phyloP scores from a whole-genome alignment of 2,329 filamentous ascomycete genomes.

The Aspergillus eucalypticola region DNA sequence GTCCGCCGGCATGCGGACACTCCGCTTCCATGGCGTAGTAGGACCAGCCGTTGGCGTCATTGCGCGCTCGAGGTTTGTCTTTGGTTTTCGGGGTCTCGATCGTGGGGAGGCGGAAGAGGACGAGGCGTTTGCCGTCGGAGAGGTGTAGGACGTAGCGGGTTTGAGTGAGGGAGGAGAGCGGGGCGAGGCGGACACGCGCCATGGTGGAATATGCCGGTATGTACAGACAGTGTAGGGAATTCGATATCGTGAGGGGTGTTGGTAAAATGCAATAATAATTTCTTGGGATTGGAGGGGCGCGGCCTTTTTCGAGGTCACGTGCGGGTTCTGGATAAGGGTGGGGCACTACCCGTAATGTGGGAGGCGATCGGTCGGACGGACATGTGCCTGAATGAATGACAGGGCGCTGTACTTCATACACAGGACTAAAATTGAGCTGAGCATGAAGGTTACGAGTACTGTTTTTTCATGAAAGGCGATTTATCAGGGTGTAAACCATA shows the following conservation, averaged over 20 bases:
- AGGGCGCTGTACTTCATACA: neutral
- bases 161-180: slow-evolving; percentile 38
- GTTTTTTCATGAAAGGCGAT: too few relatives aligned
- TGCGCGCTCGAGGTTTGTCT: slow-evolving; percentile 15
- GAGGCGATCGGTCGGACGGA: too few relatives aligned
- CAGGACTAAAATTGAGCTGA: neutral
- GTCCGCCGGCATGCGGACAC: slow-evolving; percentile 50
- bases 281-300: neutral
- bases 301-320: neutral
- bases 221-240: too few relatives aligned
- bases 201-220: neutral
- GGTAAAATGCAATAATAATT: neutral
- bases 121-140: slow-evolving; percentile 48
- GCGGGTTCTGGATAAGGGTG: neutral
- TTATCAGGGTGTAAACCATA: too few relatives aligned
- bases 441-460: too few relatives aligned
- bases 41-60: slow-evolving; percentile 45
- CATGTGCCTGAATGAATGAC: neutral
- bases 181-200: slow-evolving; percentile 29
- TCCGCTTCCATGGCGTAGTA: slow-evolving; percentile 53
- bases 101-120: slow-evolving; percentile 48
- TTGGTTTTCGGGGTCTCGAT: slow-evolving; percentile 37
- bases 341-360: neutral
- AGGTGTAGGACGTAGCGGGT: slow-evolving; percentile 47
- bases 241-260: neutral